Evolutionary conservation across 2,329 filamentous ascomycete genomes (phyloP).

Genomic region (Immersiporthe knoxdaviesiana): DNA sequence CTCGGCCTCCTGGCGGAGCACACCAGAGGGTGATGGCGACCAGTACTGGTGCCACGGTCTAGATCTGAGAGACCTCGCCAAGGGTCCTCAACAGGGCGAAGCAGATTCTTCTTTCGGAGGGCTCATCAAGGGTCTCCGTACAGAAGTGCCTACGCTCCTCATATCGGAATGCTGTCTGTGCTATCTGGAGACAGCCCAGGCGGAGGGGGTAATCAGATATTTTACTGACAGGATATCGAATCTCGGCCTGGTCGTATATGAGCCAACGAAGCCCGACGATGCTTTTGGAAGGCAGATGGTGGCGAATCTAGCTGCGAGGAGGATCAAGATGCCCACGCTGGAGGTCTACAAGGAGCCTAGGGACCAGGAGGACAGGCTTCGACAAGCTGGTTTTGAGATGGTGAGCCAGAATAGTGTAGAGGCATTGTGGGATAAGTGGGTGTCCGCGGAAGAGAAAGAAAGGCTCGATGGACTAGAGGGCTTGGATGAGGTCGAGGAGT

Average conservation of each 20-base stretch:
- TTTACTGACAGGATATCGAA: conserved; percentile 58
- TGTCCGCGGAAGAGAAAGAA: conserved; percentile 71
- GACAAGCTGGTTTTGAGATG: conserved; percentile 64
- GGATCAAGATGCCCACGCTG: conserved; percentile 84
- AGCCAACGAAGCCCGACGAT: conserved; percentile 82
- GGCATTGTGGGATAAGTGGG: conserved; percentile 77
- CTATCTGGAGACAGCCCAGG: conserved; percentile 72
- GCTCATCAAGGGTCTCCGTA: conserved; percentile 38
- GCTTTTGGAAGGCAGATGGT: conserved; percentile 92
- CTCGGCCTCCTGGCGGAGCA: conserved; percentile 46
- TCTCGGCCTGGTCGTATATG: conserved; percentile 75
- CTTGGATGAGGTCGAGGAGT: conserved; percentile 94
- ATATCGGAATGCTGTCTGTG: conserved; percentile 96
- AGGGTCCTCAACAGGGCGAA: neutral
- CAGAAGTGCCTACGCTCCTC: conserved; percentile 74
- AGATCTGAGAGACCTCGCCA: conserved; percentile 68
- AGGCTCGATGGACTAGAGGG: conserved; percentile 81
- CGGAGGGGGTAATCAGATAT: conserved; percentile 65
- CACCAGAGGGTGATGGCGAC: conserved; percentile 42
- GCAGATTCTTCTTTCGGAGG: conserved; percentile 30
- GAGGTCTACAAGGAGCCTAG: conserved; percentile 68
- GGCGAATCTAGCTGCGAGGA: conserved; percentile 79
- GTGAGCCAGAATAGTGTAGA: conserved; percentile 51
- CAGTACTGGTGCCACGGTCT: conserved; percentile 64
- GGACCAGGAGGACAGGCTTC: conserved; percentile 71